These are phyloP conservation scores for Stentor coeruleus DNA, from an alignment of 73 alveolate genomes.

Conservation along the genomic window DNA sequence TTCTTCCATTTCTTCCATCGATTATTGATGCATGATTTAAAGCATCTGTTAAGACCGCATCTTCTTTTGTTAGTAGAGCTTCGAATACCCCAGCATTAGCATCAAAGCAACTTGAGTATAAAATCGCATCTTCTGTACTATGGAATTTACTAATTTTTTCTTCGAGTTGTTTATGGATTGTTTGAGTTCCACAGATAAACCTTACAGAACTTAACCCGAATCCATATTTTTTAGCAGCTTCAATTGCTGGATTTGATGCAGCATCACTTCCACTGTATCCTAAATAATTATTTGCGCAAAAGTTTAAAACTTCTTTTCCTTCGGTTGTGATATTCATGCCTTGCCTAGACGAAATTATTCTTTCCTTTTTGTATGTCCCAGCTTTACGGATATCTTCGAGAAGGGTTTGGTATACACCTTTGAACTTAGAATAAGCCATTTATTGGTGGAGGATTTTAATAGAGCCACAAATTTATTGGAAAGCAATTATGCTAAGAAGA, in stretches of 20 bases:
- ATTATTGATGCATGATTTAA: constrained; percentile 74
- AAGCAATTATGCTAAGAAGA: too few relatives aligned
- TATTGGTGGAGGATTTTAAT: too few relatives aligned
- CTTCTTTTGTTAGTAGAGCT: constrained; percentile 48
- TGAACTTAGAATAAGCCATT: background rate
- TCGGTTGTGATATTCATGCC: constrained; percentile 23
- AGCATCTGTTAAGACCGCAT: constrained; percentile 71
- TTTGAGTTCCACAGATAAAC: constrained; percentile 76
- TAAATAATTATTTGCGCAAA: constrained; percentile 74
- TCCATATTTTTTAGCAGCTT: constrained; percentile 44
- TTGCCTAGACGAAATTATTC: constrained; percentile 40
- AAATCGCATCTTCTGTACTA: constrained; percentile 68
- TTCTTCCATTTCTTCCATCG: too few relatives aligned
- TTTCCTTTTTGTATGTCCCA: constrained; percentile 50
- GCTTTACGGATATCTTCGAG: constrained; percentile 39
- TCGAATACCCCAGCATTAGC: constrained; percentile 79
- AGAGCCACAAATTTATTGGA: too few relatives aligned
- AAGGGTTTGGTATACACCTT: background rate
- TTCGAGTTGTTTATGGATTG: constrained; percentile 36
- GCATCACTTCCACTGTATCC: constrained; percentile 55
- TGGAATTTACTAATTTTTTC: constrained; percentile 56
- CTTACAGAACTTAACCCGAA: constrained; percentile 70
- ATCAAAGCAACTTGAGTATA: constrained; percentile 69
- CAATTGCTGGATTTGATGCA: constrained; percentile 48
- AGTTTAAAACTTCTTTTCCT: constrained; percentile 61